Conservation (phyloP, 768 basidiomycete species). For the Gloeostereum incarnatum region DNA sequence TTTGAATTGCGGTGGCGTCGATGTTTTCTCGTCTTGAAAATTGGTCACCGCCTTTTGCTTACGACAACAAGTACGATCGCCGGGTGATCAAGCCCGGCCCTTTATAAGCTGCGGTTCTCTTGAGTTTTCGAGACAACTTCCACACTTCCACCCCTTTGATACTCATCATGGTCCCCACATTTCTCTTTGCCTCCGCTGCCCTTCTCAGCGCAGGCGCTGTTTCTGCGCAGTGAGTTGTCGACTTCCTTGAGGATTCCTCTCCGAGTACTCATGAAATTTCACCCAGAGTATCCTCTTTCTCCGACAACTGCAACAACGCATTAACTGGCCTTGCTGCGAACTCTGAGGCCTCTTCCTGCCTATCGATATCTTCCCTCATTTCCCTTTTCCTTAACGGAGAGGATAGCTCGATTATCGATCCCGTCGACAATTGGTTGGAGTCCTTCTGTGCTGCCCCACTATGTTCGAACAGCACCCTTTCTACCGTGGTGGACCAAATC, state of each 20-base stretch:
- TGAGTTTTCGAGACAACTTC: too few relatives aligned
- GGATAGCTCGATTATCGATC: conserved; percentile 31
- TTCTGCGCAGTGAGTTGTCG: conserved; percentile 34
- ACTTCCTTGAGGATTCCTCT: not conserved
- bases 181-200: conserved; percentile 7
- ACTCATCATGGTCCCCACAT: not conserved
- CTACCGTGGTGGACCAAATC: conserved; percentile 42
- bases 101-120: too few relatives aligned
- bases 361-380: conserved; percentile 37
- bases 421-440: conserved; percentile 56
- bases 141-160: too few relatives aligned
- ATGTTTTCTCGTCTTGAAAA: too few relatives aligned
- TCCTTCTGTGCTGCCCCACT: conserved; percentile 36
- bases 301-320: conserved; percentile 36
- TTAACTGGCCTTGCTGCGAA: conserved; percentile 33
- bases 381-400: conserved; percentile 22
- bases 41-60: too few relatives aligned
- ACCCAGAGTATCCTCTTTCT: conserved; percentile 35
- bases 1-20: too few relatives aligned
- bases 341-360: conserved; percentile 36
- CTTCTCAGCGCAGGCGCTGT: conserved; percentile 21
- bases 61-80: too few relatives aligned
- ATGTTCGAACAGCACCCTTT: conserved; percentile 41
- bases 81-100: too few relatives aligned
- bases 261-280: not conserved